Base-by-base conservation (phyloP, 2,329 filamentous ascomycete species). In the Colletotrichum higginsianum region DNA sequence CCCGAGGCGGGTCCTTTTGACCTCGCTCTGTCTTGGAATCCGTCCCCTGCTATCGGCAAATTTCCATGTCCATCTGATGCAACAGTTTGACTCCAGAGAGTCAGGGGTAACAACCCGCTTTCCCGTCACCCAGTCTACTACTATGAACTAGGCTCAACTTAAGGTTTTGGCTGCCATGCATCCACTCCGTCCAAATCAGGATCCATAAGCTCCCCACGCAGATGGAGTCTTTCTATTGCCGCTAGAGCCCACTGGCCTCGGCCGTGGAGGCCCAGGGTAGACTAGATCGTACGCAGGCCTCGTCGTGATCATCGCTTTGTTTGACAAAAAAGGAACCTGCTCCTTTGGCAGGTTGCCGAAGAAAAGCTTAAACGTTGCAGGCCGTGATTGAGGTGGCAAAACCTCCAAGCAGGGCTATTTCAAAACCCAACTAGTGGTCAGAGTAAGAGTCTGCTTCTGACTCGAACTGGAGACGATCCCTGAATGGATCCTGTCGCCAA, bases 41-140 rank as follows among this genome's bases (percentile, higher is more conserved):
- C 60, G 9, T 18, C 23, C 23, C 12, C 44, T 35, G 18, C 44
- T 3, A 35, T 61, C 42, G 12, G 42, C 40, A 13, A 9, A 55
- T 23, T 38, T 38, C 55, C 40, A 42, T 21, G 18, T 9, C 30
- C 40, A 26, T 35, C 44, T 49, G 47, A 61, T 60, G 47, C 40
- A 61, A 26, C 49, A 44, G 61, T 69, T 47, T 38, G 57, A 67
- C 23, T 63, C 63, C 44, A 46, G 13, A 44, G 66, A 66, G 61
- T 49, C 46, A 69, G 46, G 38, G 53, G 16, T 53, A 30, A 3
- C 21, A 60, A 49, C 53, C 66, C 66, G 61, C 46, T 60, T 66
- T 66, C 46, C 53, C 46, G 26, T 38, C 26, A 40, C 50, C 40
- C 21, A 47, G 53, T 30, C 30, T 30, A 21, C 1, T 35, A 16